Conservation (phyloP, 2,329 filamentous ascomycete genomes). For the Zasmidium citrigriseum region DNA sequence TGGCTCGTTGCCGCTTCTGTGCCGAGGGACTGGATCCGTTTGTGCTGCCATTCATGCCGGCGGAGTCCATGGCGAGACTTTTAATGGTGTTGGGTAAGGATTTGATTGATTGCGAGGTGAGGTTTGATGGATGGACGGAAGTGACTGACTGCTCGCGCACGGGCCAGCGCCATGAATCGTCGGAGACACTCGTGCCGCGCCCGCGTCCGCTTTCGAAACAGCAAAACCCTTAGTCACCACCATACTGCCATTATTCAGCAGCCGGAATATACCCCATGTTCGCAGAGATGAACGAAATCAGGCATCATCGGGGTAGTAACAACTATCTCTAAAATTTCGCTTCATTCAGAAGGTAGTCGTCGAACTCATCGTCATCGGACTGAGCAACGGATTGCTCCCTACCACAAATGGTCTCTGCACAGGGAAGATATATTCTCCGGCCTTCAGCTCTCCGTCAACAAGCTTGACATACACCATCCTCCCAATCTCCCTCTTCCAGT, state of each 20-base stretch:
- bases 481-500: neutral
- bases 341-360: no score
- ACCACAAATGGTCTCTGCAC: neutral
- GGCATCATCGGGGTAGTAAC: no score
- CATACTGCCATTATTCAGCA: no score
- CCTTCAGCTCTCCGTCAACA: neutral
- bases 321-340: no score
- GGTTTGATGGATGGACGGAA: neutral
- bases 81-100: neutral
- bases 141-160: neutral
- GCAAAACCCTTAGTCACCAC: no score
- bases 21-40: conserved; percentile 10
- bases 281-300: no score
- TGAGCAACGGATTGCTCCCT: no score
- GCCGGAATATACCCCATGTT: no score
- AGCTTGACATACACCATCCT: no score
- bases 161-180: no score
- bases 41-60: neutral
- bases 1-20: conserved; percentile 36
- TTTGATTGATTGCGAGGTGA: neutral
- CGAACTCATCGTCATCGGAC: no score
- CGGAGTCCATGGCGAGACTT: neutral
- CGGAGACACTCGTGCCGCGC: neutral
- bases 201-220: no score
- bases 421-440: neutral